Evolutionary conservation across 2,329 filamentous ascomycete species (phyloP).

Genomic region (Hypoxylon sp.): DNA sequence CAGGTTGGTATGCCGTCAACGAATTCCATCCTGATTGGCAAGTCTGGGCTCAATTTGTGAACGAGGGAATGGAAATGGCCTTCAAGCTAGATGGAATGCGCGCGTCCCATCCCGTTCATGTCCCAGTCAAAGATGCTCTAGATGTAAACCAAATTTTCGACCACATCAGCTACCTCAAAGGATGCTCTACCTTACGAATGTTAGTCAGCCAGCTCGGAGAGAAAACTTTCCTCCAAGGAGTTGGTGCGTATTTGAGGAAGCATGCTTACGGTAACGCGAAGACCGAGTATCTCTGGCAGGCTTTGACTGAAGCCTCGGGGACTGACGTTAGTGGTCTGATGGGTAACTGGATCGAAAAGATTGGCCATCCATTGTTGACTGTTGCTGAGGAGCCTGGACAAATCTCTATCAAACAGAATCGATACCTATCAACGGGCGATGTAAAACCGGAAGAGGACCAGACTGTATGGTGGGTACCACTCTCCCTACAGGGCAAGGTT

Average conservation of each 20-base stretch:
- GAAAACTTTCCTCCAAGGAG: conserved; percentile 90
- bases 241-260: conserved; percentile 88
- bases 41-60: conserved; percentile 97
- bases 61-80: conserved; percentile 92
- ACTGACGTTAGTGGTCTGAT: conserved; percentile 90
- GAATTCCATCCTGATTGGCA: conserved; percentile 97
- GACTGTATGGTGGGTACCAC: conserved; percentile 95
- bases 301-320: conserved; percentile 88
- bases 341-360: conserved; percentile 94
- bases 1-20: conserved; percentile 93
- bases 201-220: conserved; percentile 89
- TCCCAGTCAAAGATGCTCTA: conserved; percentile 91
- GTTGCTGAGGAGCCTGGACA: conserved; percentile 87
- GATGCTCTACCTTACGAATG: conserved; percentile 97
- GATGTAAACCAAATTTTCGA: conserved; percentile 99
- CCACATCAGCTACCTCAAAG: conserved; percentile 95
- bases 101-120: conserved; percentile 95
- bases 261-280: conserved; percentile 93
- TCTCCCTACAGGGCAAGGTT: conserved; percentile 84
- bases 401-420: conserved; percentile 85
- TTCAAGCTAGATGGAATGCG: conserved; percentile 91
- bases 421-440: conserved; percentile 93
- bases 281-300: conserved; percentile 91
- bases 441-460: conserved; percentile 91
- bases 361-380: conserved; percentile 92